Percentiles rank a stretch among this genome's conserved stretches.
Evolutionary conservation across 345 rosid genomes (phyloP).

Genomic region (Aurinia saxatilis): DNA sequence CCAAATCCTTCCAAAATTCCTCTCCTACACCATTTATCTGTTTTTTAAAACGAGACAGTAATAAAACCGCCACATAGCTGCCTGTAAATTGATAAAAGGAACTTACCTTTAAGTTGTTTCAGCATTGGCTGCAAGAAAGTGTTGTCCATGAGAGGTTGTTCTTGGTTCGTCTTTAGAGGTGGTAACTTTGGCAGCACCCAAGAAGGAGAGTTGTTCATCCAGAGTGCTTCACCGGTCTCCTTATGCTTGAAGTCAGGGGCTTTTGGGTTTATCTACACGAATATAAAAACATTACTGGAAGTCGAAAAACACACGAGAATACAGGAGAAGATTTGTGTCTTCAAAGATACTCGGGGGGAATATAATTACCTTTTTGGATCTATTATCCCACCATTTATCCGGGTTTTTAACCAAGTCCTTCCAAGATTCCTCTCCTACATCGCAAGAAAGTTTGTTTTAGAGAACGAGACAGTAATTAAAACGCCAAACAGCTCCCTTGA

Average conservation of each 20-base stretch:
- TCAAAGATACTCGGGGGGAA: background rate
- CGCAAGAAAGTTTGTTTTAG: background rate
- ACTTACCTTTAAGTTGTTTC: conserved; percentile 1
- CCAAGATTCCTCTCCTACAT: conserved; percentile 60
- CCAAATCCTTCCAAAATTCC: conserved; percentile 62
- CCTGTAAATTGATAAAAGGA: background rate
- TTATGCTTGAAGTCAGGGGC: conserved; percentile 72
- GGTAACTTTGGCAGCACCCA: conserved; percentile 65
- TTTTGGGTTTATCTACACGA: conserved; percentile 34
- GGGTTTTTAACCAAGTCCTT: conserved; percentile 62
- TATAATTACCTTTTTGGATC: conserved; percentile 48
- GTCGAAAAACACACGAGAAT: too few relatives aligned
- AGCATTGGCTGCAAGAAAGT: background rate
- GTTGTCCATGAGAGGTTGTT: background rate
- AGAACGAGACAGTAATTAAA: background rate
- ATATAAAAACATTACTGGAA: too few relatives aligned
- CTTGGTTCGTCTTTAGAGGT: conserved; percentile 30
- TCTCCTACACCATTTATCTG: conserved; percentile 42
- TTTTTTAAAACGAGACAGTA: background rate
- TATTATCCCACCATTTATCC: conserved; percentile 79
- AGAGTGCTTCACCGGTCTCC: conserved; percentile 49
- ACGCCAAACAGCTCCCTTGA: background rate
- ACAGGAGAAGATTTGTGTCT: background rate
- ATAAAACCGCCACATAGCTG: background rate
- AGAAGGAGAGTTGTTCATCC: conserved; percentile 45